phyloP scores from a whole-genome alignment of 2,329 filamentous ascomycete genomes.

The Aspergillus arachidicola region DNA sequence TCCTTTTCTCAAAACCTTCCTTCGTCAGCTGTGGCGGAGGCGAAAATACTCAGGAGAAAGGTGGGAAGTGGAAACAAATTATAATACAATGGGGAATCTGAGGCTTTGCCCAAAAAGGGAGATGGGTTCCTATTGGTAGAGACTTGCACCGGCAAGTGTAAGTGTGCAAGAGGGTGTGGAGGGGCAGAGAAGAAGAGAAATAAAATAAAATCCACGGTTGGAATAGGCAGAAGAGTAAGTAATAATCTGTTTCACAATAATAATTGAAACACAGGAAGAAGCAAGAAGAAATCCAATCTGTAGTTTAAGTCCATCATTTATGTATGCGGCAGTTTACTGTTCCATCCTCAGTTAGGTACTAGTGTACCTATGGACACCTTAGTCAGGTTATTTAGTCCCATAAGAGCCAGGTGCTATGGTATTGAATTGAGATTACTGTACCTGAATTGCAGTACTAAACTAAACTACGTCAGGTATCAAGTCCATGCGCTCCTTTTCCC shows the following conservation, averaged over 20 bases:
- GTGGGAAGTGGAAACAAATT: constrained; percentile 17
- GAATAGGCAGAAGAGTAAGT: background rate
- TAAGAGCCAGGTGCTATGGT: background rate
- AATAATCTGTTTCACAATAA: constrained; percentile 3
- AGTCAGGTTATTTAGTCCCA: background rate
- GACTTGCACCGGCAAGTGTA: constrained; percentile 1
- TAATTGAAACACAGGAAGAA: constrained; percentile 3
- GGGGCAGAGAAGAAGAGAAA: background rate
- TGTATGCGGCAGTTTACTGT: background rate
- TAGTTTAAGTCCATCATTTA: constrained; percentile 5
- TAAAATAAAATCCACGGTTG: background rate
- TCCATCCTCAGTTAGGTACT: background rate
- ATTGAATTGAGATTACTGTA: constrained; percentile 5
- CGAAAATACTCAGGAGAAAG: constrained; percentile 11
- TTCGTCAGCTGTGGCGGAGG: constrained; percentile 18
- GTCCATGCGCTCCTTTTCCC: constrained; percentile 6
- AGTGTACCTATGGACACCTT: background rate
- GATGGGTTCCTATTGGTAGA: constrained; percentile 12
- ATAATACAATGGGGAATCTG: constrained; percentile 15
- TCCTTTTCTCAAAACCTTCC: background rate
- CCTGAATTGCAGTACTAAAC: constrained; percentile 1
- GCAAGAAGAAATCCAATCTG: constrained; percentile 2
- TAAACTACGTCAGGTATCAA: constrained; percentile 1
- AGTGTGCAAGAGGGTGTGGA: background rate
- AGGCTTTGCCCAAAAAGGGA: constrained; percentile 20